Base-by-base conservation (phyloP, 192 early-diverging fungal genomes). In the Gaertneriomyces semiglobifer region DNA sequence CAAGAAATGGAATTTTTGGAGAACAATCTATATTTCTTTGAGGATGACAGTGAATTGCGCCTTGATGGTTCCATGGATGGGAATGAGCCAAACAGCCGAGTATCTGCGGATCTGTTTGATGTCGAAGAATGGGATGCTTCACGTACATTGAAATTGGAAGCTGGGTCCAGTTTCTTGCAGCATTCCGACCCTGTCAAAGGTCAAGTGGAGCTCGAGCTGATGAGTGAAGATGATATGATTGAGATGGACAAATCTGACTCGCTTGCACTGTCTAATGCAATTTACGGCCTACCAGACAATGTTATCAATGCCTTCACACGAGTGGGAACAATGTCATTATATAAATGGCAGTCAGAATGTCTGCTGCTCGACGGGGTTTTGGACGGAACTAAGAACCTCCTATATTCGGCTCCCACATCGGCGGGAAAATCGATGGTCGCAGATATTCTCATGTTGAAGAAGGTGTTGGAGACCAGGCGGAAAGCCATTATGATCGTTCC, bases 401-500 rank as follows among this genome's bases (percentile, higher is more conserved):
- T 75, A 16, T 78, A 71, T 39, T 64, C 71, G 44, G 74, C 74
- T 18, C 74, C 74, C 53, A 75, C 74, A 16, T 76, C 75, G 9
- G 74, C 75, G 14, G 74, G 74, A 25, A 75, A 75, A 53, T 73
- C 65, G 11, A 14, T 75, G 70, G 75, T 75, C 5, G 67, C 75
- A 10, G 74, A 75, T 19, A 45, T 75, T 6, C 25, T 75, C 2
- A 66, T 75, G 56, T 33, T 75, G 44, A 76, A 72, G 16, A 75
- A 77, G 38, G 74, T 75, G 11, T n/a, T 78, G 18, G 43, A 18
- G n/a, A 71, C 70, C 0, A 72, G 41, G 43, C 57, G 53, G 53
- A 75, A 75, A 20, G 74, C 74, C 14, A 77, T 75, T 46, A 73
- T 75, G 48, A 78, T 75, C 43, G 41, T 75, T 9, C 74, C 74